Evolutionary conservation across 2,329 filamentous ascomycete genomes (phyloP), one percentile per base, ranked within the genome.

Genomic region (Fusarium sp.): DNA sequence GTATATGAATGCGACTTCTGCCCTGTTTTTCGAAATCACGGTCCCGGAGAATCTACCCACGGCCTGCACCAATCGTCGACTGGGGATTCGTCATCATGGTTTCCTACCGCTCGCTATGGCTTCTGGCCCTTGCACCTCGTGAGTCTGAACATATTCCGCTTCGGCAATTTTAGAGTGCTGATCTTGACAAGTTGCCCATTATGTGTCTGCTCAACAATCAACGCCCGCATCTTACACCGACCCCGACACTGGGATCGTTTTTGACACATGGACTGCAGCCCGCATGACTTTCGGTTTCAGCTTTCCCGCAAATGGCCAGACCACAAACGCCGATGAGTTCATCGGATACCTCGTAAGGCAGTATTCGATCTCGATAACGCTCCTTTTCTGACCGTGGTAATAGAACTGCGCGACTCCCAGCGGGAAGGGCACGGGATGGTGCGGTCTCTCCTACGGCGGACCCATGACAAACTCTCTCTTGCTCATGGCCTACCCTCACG

Each of bases 401-500:
- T 14, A 66, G 63, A 66, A 66, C 7, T 66, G 63, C 36, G 41
- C 60, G 9, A 66, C 59, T 17, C 63, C 63, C 2, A 66, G 34
- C 3, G 63, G 59, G 0, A 13, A 66, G 18, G 36, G 63, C 4
- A 65, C 41, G 4, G 63, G 63, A 65, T 65, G 63, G 63, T 66
- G 63, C 8, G 63, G 63, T 42, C 63, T 66, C 48, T 66, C 63
- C 14, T 66, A 66, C 14, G 63, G 60, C 11, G 63, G 63, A 38
- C 24, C 60, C 20, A 66, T 66, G 63, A 55, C 63, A 36, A 66
- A 66, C 41, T 64, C 63, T 1, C 63, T 66, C 24, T 26, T 66
- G 2, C 48, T 66, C 32, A 56, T 66, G 24, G 63, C 60, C 8
- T 66, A 66, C 60, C 60, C 63, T 20, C 48, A 66, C 28, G 63